Base-by-base conservation (phyloP, 495 filamentous ascomycete genomes). In the Durotheca rogersii region DNA sequence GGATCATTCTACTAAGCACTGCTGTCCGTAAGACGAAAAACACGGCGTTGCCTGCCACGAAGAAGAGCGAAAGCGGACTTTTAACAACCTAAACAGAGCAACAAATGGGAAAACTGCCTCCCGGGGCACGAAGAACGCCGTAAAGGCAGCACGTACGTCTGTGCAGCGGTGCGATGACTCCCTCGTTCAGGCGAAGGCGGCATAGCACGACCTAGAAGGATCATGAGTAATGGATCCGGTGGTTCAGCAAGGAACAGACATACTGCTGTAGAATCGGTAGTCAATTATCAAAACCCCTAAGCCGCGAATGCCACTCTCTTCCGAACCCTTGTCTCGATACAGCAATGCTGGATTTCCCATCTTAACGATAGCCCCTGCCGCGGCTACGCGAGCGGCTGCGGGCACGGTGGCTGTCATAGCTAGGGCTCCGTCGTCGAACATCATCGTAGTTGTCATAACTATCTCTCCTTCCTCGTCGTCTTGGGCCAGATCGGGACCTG, bases 381-480 rank as follows among this genome's bases (percentile, higher is more conserved):
- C 44, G 56, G 36, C 49, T 65, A 30, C 47, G 63, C 35, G 47
- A 64, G 38, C 41, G 61, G 50, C 53, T 67, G 34, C 50, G 65
- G 12, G 35, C 60, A 41, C 44, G 60, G 18, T 60, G 25, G 27
- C 53, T 60, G 14, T 56, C 59, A 36, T 60, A 58, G 16, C 60
- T 62, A 30, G 38, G 58, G 25, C 60, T 88, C 51, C 85, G 72
- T 45, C 78, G 70, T 43, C 78, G 52, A 4, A 72, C 68, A 42
- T 65, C 70, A 18, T 73, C 62, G 11, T 68, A 55, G 2, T 69
- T 67, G 45, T 72, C 70, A 48, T 72, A 66, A 48, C 68, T 59
- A 54, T 64, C 27, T 67, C 67, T 46, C 66, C 66, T 16, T 59
- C 67, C 48, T 58, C 58, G 51, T 59, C 67, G 41, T 66, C 62